A percentile compares a stretch with the other conserved stretches of the same genome.
Conservation (phyloP, 2,329 filamentous ascomycete genomes). For the Epichloe baconii region DNA sequence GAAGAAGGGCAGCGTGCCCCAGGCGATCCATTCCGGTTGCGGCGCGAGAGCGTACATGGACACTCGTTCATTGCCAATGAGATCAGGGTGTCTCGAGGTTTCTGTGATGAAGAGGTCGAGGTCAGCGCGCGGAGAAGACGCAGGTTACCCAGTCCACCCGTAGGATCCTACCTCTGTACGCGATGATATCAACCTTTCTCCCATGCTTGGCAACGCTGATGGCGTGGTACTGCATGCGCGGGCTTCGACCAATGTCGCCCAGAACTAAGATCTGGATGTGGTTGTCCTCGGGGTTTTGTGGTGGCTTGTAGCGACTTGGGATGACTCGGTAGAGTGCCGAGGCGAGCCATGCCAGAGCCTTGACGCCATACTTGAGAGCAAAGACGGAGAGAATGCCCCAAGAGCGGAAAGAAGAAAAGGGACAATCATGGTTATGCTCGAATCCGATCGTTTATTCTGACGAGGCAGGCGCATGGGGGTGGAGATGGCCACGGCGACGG, state of each 20-base stretch:
- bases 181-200: slow-evolving; percentile 69
- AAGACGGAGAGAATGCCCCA: slow-evolving; percentile 22
- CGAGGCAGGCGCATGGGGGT: no score
- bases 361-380: slow-evolving; percentile 14
- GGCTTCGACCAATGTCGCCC: slow-evolving; percentile 88
- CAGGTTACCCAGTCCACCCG: background rate
- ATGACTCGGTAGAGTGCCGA: slow-evolving; percentile 12
- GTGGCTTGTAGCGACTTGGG: slow-evolving; percentile 23
- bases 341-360: slow-evolving; percentile 12
- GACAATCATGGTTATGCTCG: slow-evolving; percentile 5
- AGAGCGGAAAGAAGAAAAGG: slow-evolving; percentile 22
- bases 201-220: slow-evolving; percentile 79
- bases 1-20: slow-evolving; percentile 61
- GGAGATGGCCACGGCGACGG: no score
- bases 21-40: slow-evolving; percentile 54
- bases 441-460: background rate
- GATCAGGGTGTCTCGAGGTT: slow-evolving; percentile 66
- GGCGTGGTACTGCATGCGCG: slow-evolving; percentile 97
- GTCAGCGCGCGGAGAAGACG: background rate
- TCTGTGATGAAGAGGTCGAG: slow-evolving; percentile 31
- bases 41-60: slow-evolving; percentile 56
- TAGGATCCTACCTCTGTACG: slow-evolving; percentile 55
- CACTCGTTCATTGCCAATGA: slow-evolving; percentile 56
- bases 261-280: slow-evolving; percentile 74
- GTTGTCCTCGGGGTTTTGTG: slow-evolving; percentile 23